phyloP scores from a whole-genome alignment of 345 rosid species.

The Camelina neglecta region DNA sequence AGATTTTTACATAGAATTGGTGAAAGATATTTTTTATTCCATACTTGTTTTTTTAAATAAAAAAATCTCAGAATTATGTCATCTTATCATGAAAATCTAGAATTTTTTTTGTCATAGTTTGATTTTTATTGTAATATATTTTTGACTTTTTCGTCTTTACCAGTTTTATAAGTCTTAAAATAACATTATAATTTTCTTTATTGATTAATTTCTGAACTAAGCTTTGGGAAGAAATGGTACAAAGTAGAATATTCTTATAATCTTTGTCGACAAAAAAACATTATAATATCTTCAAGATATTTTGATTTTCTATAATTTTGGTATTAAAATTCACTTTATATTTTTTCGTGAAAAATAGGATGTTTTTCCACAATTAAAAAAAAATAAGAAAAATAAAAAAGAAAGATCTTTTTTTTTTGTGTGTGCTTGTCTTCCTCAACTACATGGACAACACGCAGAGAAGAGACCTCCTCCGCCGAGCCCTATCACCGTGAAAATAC shows the following conservation, averaged over 20 bases:
- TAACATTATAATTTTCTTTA: not conserved
- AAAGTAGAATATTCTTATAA: conserved; percentile 8
- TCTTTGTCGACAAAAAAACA: not conserved
- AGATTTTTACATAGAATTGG: not conserved
- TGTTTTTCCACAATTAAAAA: not conserved
- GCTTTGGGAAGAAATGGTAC: conserved; percentile 10
- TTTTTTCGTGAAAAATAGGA: not conserved
- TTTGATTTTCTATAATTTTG: not conserved
- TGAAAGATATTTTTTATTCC: conserved; percentile 29
- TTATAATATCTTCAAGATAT: not conserved
- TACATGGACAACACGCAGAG: conserved; percentile 37
- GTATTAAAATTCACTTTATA: too few species aligned
- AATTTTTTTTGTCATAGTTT: conserved; percentile 3
- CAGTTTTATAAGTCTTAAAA: not conserved
- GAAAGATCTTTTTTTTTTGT: not conserved
- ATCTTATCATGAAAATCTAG: conserved; percentile 24
- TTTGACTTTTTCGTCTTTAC: not conserved
- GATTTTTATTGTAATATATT: not conserved
- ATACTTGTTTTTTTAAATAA: not conserved
- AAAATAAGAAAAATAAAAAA: not conserved
- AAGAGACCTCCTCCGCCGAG: conserved; percentile 27
- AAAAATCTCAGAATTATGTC: not conserved
- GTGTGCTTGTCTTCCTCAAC: conserved; percentile 2
- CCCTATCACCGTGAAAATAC: conserved; percentile 14
- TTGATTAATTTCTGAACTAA: not conserved